Percentiles rank a stretch among this genome's conserved stretches.
Conservation (phyloP, 768 basidiomycete species). For the Rhodotorula diobovata region DNA sequence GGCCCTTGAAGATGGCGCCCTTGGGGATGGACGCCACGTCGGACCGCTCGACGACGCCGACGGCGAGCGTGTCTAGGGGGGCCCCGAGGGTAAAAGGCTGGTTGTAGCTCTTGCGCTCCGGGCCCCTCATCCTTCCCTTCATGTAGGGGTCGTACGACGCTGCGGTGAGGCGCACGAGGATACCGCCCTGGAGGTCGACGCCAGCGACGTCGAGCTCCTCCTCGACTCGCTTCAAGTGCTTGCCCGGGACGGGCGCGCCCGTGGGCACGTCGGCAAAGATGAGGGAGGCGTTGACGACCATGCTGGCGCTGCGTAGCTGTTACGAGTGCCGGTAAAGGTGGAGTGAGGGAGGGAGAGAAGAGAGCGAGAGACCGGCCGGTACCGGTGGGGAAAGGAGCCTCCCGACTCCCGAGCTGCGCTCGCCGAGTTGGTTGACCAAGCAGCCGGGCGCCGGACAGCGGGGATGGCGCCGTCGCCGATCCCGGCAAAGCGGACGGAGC, state of each 20-base stretch:
- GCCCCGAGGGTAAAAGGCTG: slow-evolving; percentile 40
- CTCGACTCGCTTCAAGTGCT: slow-evolving; percentile 12
- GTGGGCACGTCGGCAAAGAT: slow-evolving; percentile 11
- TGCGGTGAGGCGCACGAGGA: slow-evolving; percentile 35
- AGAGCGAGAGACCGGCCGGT: not conserved
- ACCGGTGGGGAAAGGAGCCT: too few species aligned
- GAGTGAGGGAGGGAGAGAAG: not conserved
- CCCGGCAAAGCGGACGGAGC: too few species aligned
- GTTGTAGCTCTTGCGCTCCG: slow-evolving; percentile 41
- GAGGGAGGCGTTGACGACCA: slow-evolving; percentile 20
- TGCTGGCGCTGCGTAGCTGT: not conserved
- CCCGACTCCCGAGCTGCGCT: too few species aligned
- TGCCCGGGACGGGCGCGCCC: slow-evolving; percentile 12
- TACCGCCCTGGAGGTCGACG: slow-evolving; percentile 21
- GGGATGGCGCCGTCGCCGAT: too few species aligned
- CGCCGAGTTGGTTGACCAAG: too few species aligned
- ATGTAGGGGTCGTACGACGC: slow-evolving; percentile 46
- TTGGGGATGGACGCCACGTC: slow-evolving; percentile 32
- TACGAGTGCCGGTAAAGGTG: not conserved
- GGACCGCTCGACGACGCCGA: slow-evolving; percentile 43
- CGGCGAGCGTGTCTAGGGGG: slow-evolving; percentile 38
- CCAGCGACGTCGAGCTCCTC: slow-evolving; percentile 39
- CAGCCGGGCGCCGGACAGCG: too few species aligned
- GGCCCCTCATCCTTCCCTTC: slow-evolving; percentile 36
- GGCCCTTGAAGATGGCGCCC: slow-evolving; percentile 12